Percentiles rank a stretch among this genome's conserved stretches.
These are phyloP conservation scores for Patellaria atrata DNA, from an alignment of 495 filamentous ascomycete species.

Conservation along the genomic window DNA sequence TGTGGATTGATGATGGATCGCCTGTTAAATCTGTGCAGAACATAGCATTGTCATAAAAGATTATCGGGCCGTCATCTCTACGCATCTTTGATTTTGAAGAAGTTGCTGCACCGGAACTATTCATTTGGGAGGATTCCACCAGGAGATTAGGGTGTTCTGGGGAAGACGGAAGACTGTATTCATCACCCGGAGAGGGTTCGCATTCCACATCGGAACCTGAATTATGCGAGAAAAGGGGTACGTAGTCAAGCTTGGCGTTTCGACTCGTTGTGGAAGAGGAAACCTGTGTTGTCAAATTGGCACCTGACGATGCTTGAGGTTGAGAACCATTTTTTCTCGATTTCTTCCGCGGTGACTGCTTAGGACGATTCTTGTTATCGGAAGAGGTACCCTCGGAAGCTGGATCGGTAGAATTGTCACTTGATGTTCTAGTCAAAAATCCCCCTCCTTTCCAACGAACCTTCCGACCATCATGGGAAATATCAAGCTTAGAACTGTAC, in stretches of 20 bases:
- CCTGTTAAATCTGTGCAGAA: constrained; percentile 68
- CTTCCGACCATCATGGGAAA: constrained; percentile 58
- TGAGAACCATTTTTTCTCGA: no score
- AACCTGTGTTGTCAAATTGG: no score
- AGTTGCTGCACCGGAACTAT: constrained; percentile 19
- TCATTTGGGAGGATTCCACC: constrained; percentile 19
- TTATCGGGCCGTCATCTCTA: constrained; percentile 53
- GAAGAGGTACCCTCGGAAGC: constrained; percentile 28
- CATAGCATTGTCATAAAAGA: constrained; percentile 59
- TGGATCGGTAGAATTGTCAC: constrained; percentile 34
- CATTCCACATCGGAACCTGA: constrained; percentile 19
- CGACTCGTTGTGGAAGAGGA: no score
- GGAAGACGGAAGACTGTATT: neutral
- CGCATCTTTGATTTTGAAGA: constrained; percentile 32
- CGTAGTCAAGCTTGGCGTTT: constrained; percentile 25
- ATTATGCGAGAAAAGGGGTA: constrained; percentile 28
- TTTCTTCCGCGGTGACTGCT: no score
- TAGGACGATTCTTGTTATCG: constrained; percentile 30
- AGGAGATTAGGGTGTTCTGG: neutral
- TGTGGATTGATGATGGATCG: no score
- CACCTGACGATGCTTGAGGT: no score
- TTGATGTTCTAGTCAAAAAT: constrained; percentile 43
- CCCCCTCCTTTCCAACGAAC: constrained; percentile 58
- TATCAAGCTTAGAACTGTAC: constrained; percentile 52
- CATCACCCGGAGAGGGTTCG: constrained; percentile 12